Evolutionary conservation across 305 asterid genomes (phyloP).

Genomic region (Fraxinus sp.): DNA sequence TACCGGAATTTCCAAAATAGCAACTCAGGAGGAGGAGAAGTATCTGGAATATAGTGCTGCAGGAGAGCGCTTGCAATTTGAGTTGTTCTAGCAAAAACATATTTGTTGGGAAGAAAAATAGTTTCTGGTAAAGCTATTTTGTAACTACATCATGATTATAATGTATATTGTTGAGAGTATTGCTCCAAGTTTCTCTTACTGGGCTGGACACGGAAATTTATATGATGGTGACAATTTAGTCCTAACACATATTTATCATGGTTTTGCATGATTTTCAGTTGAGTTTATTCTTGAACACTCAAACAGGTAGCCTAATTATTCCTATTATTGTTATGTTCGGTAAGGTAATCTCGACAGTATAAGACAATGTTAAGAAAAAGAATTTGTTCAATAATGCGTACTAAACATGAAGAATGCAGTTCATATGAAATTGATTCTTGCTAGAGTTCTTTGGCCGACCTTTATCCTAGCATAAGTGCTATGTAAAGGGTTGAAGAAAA

Average conservation of each 20-base stretch:
- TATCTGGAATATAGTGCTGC: constrained; percentile 39
- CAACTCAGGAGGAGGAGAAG: constrained; percentile 38
- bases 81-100: constrained; percentile 53
- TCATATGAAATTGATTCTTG: not conserved
- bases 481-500: not conserved
- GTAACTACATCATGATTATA: constrained; percentile 21
- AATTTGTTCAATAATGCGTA: not conserved
- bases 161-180: constrained; percentile 26
- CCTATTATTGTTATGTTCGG: not conserved
- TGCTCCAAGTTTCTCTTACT: constrained; percentile 6
- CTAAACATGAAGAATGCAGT: not conserved
- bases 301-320: not conserved
- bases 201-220: constrained; percentile 8
- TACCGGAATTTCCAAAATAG: constrained; percentile 31
- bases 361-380: not conserved
- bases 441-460: not conserved
- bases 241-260: not conserved
- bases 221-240: constrained; percentile 4
- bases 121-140: constrained; percentile 14
- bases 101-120: not conserved
- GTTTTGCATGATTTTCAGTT: not conserved
- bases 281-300: not conserved
- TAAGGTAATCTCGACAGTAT: not conserved
- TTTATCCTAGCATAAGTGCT: not conserved
- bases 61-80: constrained; percentile 67